Evolutionary conservation across 1,139 yeast species (phyloP), one percentile per base, ranked within the genome.

Genomic region (Geotrichum australiense): DNA sequence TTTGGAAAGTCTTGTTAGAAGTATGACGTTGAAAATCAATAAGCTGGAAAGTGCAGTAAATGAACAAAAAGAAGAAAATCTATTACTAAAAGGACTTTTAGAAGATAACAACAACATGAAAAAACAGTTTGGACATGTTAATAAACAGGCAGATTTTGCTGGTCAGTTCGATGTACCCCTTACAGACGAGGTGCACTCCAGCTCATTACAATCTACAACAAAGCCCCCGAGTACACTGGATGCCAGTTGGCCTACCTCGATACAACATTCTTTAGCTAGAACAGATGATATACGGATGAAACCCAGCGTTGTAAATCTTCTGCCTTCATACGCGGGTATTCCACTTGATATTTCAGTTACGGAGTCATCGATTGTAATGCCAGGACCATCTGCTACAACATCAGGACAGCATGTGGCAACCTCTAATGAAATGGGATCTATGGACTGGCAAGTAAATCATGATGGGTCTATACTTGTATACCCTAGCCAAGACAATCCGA

Each of bases 1-100:
- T 33, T 50, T 59, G 19, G 63, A 59, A 40, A 46, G 49, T 27
- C 50, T 55, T 20, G 56, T 58, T 10, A 48, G 50, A 20, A 54
- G 50, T 27, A 49, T 53, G 51, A 48, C 56, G 23, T 39, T 47
- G 6, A 56, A 56, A 41, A 49, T 56, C 25, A 38, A 45, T 23
- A 33, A 39, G 22, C 48, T 56, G 32, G 50, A 50, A 41, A 27
- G 45, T 23, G 5, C 4, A 20, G 24, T 31, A 4, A 18, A 19
- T 4, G 32, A 35, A 4, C 32, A 35, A 26, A 4, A 14, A 4
- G 25, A 35, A 16, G 12, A 26, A 26, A 24, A 25, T 12, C 32
- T 4, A 8, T 6, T 24, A 8, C 24, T 20, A 5, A 20, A 19
- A 26, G n/a, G 8, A 5, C n/a, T n/a, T n/a, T n/a, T n/a, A n/a